phyloP scores from a whole-genome alignment of 169 alveolate species.

The Plasmodium ovale region DNA sequence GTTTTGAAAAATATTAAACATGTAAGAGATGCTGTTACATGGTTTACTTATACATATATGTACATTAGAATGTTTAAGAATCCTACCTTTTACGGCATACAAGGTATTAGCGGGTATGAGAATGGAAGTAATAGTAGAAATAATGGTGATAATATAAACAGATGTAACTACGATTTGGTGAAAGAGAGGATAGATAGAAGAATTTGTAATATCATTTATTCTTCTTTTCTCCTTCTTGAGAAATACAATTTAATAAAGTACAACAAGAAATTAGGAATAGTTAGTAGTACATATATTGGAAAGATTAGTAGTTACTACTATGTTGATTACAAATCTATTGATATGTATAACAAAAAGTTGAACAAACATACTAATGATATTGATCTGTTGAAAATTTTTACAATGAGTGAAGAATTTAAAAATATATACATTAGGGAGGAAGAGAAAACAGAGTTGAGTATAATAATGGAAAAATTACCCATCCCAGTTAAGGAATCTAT shows the following conservation, averaged over 20 bases:
- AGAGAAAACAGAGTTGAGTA: constrained; percentile 96
- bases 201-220: constrained; percentile 81
- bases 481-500: constrained; percentile 93
- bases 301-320: constrained; percentile 98
- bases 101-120: constrained; percentile 60
- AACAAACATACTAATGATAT: constrained; percentile 92
- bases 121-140: constrained; percentile 31
- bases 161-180: constrained; percentile 43
- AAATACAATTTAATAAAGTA: constrained; percentile 94
- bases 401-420: constrained; percentile 96
- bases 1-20: constrained; percentile 94
- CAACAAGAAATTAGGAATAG: constrained; percentile 93
- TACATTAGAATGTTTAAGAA: constrained; percentile 93
- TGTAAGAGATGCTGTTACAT: constrained; percentile 96
- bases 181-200: constrained; percentile 61
- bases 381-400: constrained; percentile 95
- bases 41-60: constrained; percentile 98
- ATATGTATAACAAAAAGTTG: constrained; percentile 93
- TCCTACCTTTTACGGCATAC: constrained; percentile 93
- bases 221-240: constrained; percentile 95
- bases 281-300: constrained; percentile 97
- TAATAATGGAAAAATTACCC: constrained; percentile 95
- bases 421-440: constrained; percentile 97
- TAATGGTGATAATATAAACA: not conserved
- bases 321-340: constrained; percentile 95